phyloP scores from a whole-genome alignment of 345 rosid species.

The Eucalyptus regnans region DNA sequence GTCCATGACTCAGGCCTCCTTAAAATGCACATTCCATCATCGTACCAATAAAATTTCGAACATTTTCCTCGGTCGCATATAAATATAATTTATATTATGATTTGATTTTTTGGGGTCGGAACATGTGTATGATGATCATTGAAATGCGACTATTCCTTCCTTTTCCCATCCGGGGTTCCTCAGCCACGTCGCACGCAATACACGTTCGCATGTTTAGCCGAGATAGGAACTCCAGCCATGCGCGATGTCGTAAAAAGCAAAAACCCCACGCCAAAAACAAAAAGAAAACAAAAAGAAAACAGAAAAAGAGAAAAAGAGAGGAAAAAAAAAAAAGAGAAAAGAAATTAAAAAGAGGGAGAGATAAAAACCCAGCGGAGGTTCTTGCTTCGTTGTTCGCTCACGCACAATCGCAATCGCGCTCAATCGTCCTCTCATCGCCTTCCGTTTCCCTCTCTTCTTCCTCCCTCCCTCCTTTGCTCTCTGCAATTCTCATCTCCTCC shows the following conservation, averaged over 20 bases:
- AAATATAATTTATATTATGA: too few relatives aligned
- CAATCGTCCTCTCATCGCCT: not conserved
- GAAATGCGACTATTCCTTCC: not conserved
- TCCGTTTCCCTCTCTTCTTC: not conserved
- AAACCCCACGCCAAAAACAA: not conserved
- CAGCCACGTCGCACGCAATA: not conserved
- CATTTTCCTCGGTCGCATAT: not conserved
- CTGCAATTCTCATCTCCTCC: not conserved
- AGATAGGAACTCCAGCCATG: not conserved
- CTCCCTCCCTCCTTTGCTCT: not conserved
- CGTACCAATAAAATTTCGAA: too few relatives aligned
- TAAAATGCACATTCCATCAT: not conserved
- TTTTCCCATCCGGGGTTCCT: not conserved
- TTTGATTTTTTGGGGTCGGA: not conserved
- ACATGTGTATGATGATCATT: not conserved
- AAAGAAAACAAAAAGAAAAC: rapidly evolving
- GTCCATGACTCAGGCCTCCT: not conserved
- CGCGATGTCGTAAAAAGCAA: not conserved
- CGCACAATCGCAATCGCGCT: not conserved
- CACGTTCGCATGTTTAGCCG: not conserved
- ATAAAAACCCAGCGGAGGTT: not conserved
- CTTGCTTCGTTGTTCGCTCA: not conserved
- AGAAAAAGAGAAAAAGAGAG: too few relatives aligned
- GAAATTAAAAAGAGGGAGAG: not conserved
- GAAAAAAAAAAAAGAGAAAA: not conserved